A percentile compares a stretch with the other conserved stretches of the same genome.
Evolutionary conservation across 305 asterid genomes (phyloP).

Genomic region (Rubia occidens): DNA sequence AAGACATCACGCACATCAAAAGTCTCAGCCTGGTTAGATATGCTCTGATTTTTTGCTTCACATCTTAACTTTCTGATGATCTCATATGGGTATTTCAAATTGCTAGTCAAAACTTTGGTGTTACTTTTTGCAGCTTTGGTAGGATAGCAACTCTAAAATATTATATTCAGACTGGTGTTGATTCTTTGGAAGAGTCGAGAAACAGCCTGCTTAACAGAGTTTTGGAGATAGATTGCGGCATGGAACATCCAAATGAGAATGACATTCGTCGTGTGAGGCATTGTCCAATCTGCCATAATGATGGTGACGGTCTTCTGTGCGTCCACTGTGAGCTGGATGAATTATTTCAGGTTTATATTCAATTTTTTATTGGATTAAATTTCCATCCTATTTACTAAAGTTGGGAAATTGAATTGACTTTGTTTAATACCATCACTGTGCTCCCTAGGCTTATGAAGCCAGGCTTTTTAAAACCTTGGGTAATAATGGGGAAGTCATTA

Average conservation of each 20-base stretch:
- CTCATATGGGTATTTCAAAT: background rate
- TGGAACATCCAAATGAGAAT: constrained; percentile 75
- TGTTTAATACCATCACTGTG: constrained; percentile 17
- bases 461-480: constrained; percentile 77
- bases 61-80: background rate
- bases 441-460: constrained; percentile 77
- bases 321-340: constrained; percentile 92
- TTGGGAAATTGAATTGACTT: constrained; percentile 15
- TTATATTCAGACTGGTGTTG: constrained; percentile 81
- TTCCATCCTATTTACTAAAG: constrained; percentile 2
- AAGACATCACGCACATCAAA: constrained; percentile 48
- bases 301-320: constrained; percentile 75
- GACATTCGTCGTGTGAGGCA: constrained; percentile 74
- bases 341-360: constrained; percentile 66
- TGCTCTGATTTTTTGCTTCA: constrained; percentile 12
- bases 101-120: constrained; percentile 16
- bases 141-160: constrained; percentile 62
- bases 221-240: constrained; percentile 68
- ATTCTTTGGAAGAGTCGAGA: constrained; percentile 73
- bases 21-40: constrained; percentile 61
- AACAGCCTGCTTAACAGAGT: constrained; percentile 60
- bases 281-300: constrained; percentile 66
- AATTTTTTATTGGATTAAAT: constrained; percentile 15
- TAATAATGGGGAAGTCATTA: constrained; percentile 55
- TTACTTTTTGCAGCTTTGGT: constrained; percentile 55